Conservation (phyloP, 306 rosid genomes). For the Fragaria ananassa region DNA sequence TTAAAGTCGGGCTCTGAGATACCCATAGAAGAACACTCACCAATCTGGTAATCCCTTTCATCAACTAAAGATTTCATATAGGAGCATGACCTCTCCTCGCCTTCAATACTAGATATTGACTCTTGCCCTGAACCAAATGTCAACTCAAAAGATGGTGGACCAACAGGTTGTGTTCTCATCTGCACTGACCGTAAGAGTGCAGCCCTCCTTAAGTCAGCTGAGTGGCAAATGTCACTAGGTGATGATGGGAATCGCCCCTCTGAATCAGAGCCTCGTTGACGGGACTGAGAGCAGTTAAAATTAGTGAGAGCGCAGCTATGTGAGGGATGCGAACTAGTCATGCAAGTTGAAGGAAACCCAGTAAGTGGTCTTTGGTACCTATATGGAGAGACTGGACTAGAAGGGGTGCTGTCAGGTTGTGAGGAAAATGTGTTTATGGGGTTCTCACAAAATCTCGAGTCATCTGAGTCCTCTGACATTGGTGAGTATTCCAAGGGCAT, state of each 20-base stretch:
- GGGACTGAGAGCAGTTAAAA: slow-evolving; percentile 57
- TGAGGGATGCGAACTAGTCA: slow-evolving; percentile 49
- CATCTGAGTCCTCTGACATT: slow-evolving; percentile 97
- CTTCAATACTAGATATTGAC: slow-evolving; percentile 53
- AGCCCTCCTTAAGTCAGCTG: slow-evolving; percentile 95
- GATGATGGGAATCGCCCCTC: slow-evolving; percentile 97
- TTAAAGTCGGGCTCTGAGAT: slow-evolving; percentile 43
- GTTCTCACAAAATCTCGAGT: slow-evolving; percentile 67
- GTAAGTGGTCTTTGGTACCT: slow-evolving; percentile 59
- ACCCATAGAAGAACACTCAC: slow-evolving; percentile 55
- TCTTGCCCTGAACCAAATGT: slow-evolving; percentile 63
- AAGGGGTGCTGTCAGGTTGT: slow-evolving; percentile 66
- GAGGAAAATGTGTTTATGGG: slow-evolving; percentile 47
- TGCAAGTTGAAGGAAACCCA: slow-evolving; percentile 46
- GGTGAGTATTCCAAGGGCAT: slow-evolving; percentile 80
- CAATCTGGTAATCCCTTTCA: slow-evolving; percentile 67
- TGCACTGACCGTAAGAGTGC: slow-evolving; percentile 93
- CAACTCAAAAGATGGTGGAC: slow-evolving; percentile 56
- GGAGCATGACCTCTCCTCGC: slow-evolving; percentile 65
- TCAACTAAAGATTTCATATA: slow-evolving; percentile 67
- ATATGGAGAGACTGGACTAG: slow-evolving; percentile 88
- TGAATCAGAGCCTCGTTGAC: slow-evolving; percentile 89
- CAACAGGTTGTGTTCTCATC: slow-evolving; percentile 80
- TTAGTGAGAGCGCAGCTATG: slow-evolving; percentile 47
- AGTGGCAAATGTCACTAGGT: slow-evolving; percentile 97